These are phyloP conservation scores for Russula compacta DNA, from an alignment of 768 basidiomycete genomes.

Conservation along the genomic window DNA sequence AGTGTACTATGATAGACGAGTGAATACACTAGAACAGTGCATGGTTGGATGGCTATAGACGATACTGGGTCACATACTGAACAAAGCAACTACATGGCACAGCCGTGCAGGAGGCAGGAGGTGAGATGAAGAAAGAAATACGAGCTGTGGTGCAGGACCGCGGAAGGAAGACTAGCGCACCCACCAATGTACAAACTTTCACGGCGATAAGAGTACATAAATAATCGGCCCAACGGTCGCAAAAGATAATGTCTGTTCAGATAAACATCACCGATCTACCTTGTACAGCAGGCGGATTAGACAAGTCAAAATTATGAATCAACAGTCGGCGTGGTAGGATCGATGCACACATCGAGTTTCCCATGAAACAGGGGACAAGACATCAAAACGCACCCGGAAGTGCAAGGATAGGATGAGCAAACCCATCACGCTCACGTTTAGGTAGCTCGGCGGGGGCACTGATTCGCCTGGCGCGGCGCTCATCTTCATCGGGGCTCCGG, in stretches of 20 bases:
- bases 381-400: conserved; percentile 51
- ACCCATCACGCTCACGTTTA: conserved; percentile 41
- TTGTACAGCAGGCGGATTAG: background rate
- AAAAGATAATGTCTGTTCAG: background rate
- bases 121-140: background rate
- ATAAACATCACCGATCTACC: background rate
- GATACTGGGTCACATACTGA: background rate
- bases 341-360: background rate
- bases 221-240: background rate
- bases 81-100: conserved; percentile 8
- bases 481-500: conserved; percentile 31
- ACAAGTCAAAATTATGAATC: background rate
- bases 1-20: background rate
- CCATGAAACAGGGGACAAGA: background rate
- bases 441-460: conserved; percentile 59
- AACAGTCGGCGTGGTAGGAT: background rate
- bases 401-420: conserved; percentile 49
- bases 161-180: background rate
- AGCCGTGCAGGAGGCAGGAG: background rate
- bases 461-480: conserved; percentile 33
- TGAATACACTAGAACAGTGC: background rate
- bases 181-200: background rate
- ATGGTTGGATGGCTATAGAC: background rate
- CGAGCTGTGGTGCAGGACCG: background rate
- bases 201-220: background rate